phyloP scores from a whole-genome alignment of 2,329 filamentous ascomycete species.

The Hypoxylon sp. region DNA sequence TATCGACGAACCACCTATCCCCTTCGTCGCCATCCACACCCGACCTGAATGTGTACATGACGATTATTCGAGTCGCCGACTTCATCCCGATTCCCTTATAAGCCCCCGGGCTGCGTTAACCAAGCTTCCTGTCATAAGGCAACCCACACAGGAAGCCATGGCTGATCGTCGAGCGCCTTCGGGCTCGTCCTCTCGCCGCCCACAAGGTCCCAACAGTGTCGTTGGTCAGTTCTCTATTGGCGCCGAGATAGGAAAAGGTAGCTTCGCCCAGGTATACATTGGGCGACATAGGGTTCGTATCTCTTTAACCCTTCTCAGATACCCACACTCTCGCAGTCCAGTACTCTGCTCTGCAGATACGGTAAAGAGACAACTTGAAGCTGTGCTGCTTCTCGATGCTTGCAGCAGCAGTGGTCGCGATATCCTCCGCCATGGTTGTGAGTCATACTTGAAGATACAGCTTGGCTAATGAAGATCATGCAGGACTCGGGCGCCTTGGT shows the following conservation, averaged over 20 bases:
- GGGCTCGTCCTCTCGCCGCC: conserved; percentile 47
- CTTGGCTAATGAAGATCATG: conserved; percentile 34
- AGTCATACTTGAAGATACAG: conserved; percentile 22
- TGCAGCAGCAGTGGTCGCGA: conserved; percentile 2
- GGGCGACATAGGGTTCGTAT: conserved; percentile 80
- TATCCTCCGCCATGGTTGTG: conserved; percentile 4
- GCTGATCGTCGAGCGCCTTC: conserved; percentile 43
- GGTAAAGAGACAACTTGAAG: background rate
- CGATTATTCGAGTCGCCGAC: conserved; percentile 41
- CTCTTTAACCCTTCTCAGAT: no score
- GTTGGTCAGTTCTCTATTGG: conserved; percentile 83
- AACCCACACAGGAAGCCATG: conserved; percentile 48
- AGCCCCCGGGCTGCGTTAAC: conserved; percentile 45
- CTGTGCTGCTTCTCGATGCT: background rate
- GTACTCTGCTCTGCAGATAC: background rate
- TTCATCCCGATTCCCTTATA: conserved; percentile 44
- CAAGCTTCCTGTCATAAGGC: conserved; percentile 46
- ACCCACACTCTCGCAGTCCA: no score
- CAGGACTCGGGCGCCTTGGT: conserved; percentile 83
- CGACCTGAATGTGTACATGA: conserved; percentile 44
- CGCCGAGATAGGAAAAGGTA: conserved; percentile 94
- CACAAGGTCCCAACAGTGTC: conserved; percentile 50
- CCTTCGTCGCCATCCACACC: conserved; percentile 31
- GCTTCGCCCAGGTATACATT: conserved; percentile 95
- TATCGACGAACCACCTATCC: conserved; percentile 31